Percentiles rank a stretch among this genome's conserved stretches.
These are phyloP conservation scores for Aspergillus uvarum DNA, from an alignment of 2,329 filamentous ascomycete genomes.

Conservation along the genomic window DNA sequence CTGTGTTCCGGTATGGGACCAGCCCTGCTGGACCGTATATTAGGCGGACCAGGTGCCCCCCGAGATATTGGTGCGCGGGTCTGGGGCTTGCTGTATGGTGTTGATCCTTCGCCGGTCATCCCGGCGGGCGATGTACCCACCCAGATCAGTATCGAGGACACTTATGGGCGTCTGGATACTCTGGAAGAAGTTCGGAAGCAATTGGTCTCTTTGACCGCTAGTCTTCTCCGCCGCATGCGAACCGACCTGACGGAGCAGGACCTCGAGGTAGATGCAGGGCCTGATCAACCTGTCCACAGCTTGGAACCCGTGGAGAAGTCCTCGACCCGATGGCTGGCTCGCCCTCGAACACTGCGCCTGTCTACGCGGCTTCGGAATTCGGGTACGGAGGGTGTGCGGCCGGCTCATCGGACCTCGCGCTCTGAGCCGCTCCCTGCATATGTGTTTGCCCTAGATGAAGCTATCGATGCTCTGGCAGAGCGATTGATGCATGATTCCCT, in stretches of 20 bases:
- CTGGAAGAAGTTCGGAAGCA: constrained; percentile 65
- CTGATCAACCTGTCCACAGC: constrained; percentile 7
- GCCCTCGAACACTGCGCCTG: constrained; percentile 77
- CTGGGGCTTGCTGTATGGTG: constrained; percentile 78
- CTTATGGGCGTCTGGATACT: constrained; percentile 71
- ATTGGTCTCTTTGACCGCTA: constrained; percentile 65
- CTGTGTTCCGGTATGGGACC: constrained; percentile 62
- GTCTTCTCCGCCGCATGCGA: constrained; percentile 75
- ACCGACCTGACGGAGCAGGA: constrained; percentile 65
- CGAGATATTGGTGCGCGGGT: constrained; percentile 69
- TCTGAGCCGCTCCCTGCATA: constrained; percentile 73
- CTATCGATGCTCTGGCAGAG: constrained; percentile 61
- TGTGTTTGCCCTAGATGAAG: constrained; percentile 64
- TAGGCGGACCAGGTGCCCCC: constrained; percentile 68
- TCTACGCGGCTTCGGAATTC: constrained; percentile 67
- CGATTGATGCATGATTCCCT: constrained; percentile 68
- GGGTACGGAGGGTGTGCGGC: constrained; percentile 54
- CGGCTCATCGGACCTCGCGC: constrained; percentile 68
- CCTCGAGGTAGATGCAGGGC: constrained; percentile 33
- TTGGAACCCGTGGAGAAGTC: constrained; percentile 20
- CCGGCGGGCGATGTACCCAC: constrained; percentile 70
- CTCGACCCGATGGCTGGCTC: constrained; percentile 67
- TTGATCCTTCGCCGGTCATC: constrained; percentile 73
- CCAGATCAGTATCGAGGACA: constrained; percentile 94
- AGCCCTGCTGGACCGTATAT: constrained; percentile 63